Base-by-base conservation (phyloP, 768 basidiomycete species). In the Erythrobasidium yunnanense region DNA sequence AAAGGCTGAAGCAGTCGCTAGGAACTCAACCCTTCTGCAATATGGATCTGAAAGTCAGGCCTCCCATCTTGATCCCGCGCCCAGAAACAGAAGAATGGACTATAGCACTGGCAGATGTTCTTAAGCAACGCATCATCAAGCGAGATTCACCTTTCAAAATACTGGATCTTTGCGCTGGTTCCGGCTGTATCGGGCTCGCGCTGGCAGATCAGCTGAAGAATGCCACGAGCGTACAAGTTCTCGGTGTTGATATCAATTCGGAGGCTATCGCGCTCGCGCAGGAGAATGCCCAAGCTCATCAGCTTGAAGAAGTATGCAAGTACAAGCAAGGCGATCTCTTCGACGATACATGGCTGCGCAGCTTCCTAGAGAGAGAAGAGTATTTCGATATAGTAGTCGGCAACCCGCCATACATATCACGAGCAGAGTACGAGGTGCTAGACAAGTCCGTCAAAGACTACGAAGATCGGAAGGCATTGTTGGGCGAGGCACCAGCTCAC, bases 41-140 rank as follows among this genome's bases (percentile, higher is more conserved):
- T 18, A 17, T 68, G 3, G 49, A 60, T 13, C 65, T 68, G 6
- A 5, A 29, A 7, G 38, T 65, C 7, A 82, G 87, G 18, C 79
- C 86, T 1, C 93, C 93, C 1, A 84, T 85, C 18, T 84, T 97
- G 69, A 96, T 97, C 46, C 93, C 93, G 13, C 86, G 93, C 15
- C 88, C 91, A 47, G 93, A 99, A 76, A 99, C 93, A 0, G 90
- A 95, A 73, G 77, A 89, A 69, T 88, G 87, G 87, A 79, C 85
- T 5, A 75, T 83, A 7, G 80, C 79, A 55, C 81, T 90, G 62
- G 71, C 83, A 55, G 67, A 75, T 1, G 11, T 49, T 23, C 15
- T 60, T 29, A 5, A 63, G 5, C 5, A 3, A 29, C 1, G 2
- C 18, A 76, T 78, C 63, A 35, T 66, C 77, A 77, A 0, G 27